Percentiles rank a stretch among this genome's conserved stretches.
Evolutionary conservation across 257 asterid genomes (phyloP).

Genomic region (Rehmannia glutinosa): DNA sequence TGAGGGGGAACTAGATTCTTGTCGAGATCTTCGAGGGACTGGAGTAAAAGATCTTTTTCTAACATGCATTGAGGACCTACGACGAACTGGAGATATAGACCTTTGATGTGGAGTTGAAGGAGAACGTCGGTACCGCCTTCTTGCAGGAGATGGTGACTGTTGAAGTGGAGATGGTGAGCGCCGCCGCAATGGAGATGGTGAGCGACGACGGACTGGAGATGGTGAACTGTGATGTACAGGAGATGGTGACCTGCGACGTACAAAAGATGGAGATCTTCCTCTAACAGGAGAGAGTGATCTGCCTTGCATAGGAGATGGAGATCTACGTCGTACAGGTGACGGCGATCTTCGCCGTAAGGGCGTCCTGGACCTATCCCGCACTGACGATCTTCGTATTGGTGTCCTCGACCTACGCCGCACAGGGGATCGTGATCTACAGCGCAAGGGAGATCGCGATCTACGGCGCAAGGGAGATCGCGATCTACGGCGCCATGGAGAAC

Average conservation of each 20-base stretch:
- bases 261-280: conserved; percentile 22
- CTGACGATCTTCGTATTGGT: conserved; percentile 40
- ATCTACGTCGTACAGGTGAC: conserved; percentile 25
- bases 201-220: conserved; percentile 35
- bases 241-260: conserved; percentile 19
- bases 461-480: conserved; percentile 51
- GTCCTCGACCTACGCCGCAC: conserved; percentile 27
- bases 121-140: conserved; percentile 48
- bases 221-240: conserved; percentile 25
- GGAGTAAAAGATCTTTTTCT: conserved; percentile 51
- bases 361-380: conserved; percentile 27
- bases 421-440: conserved; percentile 30
- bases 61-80: conserved; percentile 37
- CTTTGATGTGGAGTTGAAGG: conserved; percentile 43
- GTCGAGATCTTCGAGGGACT: conserved; percentile 41
- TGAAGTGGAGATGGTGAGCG: conserved; percentile 42
- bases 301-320: conserved; percentile 43
- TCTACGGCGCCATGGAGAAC: conserved; percentile 53
- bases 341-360: conserved; percentile 35
- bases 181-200: conserved; percentile 34
- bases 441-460: conserved; percentile 33
- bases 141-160: conserved; percentile 31
- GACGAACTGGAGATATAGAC: conserved; percentile 50
- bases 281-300: conserved; percentile 24
- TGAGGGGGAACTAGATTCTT: conserved; percentile 54